Evolutionary conservation across 257 asterid species (phyloP).

Genomic region (Capsicum chinense): DNA sequence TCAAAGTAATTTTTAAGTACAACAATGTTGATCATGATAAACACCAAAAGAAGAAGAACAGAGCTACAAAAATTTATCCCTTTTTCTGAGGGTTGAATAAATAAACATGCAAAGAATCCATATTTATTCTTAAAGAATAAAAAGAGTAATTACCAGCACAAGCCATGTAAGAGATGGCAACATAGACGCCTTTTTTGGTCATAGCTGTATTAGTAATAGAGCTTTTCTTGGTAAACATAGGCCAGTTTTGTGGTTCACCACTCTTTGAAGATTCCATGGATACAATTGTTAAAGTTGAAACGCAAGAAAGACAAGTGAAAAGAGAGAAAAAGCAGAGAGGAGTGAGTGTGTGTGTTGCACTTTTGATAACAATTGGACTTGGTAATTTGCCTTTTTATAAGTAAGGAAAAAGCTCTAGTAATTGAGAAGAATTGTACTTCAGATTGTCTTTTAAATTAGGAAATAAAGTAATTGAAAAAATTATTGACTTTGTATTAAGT

Average conservation of each 20-base stretch:
- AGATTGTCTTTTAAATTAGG: neutral
- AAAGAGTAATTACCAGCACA: slow-evolving; percentile 35
- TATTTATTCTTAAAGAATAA: neutral
- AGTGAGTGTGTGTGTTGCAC: neutral
- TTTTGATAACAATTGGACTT: neutral
- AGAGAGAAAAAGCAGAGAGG: neutral
- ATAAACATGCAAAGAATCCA: neutral
- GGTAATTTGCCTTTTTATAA: neutral
- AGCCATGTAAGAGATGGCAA: slow-evolving; percentile 39
- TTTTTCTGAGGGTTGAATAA: neutral
- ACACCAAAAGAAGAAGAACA: neutral
- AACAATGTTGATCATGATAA: neutral
- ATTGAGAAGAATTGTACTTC: too few relatives aligned
- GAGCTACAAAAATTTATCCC: neutral
- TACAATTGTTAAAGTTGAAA: neutral
- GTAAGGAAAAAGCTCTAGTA: neutral
- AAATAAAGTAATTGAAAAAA: neutral
- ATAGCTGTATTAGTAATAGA: slow-evolving; percentile 6
- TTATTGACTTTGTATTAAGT: neutral
- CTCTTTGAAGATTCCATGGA: slow-evolving; percentile 29
- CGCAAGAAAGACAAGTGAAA: neutral
- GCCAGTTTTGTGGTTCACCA: neutral
- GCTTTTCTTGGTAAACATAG: slow-evolving; percentile 13
- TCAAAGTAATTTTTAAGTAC: neutral
- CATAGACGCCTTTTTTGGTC: slow-evolving; percentile 38